Base-by-base conservation (phyloP, 192 early-diverging fungal genomes). In the Entomortierella beljakovae region DNA sequence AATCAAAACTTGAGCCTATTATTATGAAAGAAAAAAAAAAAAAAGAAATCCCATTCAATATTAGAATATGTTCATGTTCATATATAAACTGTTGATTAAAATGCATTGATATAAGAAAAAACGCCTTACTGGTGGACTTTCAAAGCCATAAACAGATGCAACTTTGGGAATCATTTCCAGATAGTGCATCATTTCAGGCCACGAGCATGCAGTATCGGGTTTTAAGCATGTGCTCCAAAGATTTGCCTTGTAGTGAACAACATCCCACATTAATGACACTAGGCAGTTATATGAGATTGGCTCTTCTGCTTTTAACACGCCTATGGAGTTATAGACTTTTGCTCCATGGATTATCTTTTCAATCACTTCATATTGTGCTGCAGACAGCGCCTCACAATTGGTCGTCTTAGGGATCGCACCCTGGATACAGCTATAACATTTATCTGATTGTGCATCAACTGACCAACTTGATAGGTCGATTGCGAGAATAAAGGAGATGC, bases 121-220 rank as follows among this genome's bases (percentile, higher is more conserved):
- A 70, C 50, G n/a, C n/a, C 69, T 69, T 61, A 70, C 75, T 18
- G 75, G 75, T 35, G 61, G 61, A 57, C 64, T 64, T 23, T 28
- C n/a, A 10, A 26, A 61, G 20, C 75, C 75, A 58, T 79, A 79
- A 25, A 69, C 29, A 0, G 67, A 53, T 0, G 75, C 67, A 31
- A 68, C 50, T 43, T 57, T 67, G 2, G 73, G 73, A 42, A 76
- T 76, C 52, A 76, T 76, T 37, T 76, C 73, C 48, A 76, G 15
- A 40, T 60, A 76, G 11, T 76, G 73, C 73, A 76, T 76, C 73
- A 76, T 76, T 46, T 76, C 73, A 3, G 65, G 7, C 73, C 73
- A 76, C 38, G 65, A 46, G n/a, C 73, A 76, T 3, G 40, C 18
- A 3, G 31, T 76, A 0, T 9, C 34, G 0, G 71, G 71, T 23